phyloP scores from a whole-genome alignment of 2,329 filamentous ascomycete genomes.

The Emergomyces pasteurianus region DNA sequence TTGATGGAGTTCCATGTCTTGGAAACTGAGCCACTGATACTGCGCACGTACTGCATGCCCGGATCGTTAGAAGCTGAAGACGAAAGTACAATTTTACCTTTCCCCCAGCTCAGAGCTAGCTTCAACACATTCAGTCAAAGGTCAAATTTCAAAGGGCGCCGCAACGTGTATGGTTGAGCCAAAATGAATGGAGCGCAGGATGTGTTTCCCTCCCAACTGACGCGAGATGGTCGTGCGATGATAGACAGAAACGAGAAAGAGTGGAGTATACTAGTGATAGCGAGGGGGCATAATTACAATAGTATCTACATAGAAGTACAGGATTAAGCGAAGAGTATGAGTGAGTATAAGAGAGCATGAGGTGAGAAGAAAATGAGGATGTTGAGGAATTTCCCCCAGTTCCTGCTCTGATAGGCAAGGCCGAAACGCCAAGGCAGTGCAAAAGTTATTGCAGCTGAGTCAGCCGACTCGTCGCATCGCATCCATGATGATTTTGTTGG shows the following conservation, averaged over 20 bases:
- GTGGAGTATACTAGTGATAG: neutral
- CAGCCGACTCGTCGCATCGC: no score
- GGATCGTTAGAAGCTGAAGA: neutral
- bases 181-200: neutral
- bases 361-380: neutral
- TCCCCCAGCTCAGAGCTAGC: neutral
- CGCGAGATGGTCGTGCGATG: neutral
- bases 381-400: neutral
- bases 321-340: neutral
- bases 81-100: neutral
- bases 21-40: conserved; percentile 86
- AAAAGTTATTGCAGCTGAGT: neutral
- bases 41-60: conserved; percentile 92
- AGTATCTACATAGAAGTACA: neutral
- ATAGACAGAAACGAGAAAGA: neutral
- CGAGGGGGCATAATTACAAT: neutral
- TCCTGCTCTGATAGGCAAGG: no score
- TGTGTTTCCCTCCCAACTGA: neutral
- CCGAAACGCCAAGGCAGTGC: no score
- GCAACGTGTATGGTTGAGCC: neutral
- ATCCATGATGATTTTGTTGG: neutral
- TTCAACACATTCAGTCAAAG: neutral
- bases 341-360: neutral
- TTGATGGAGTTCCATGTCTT: conserved; percentile 99
- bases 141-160: neutral